Evolutionary conservation across 2,329 filamentous ascomycete genomes (phyloP).

Genomic region (Cadophora gregata): DNA sequence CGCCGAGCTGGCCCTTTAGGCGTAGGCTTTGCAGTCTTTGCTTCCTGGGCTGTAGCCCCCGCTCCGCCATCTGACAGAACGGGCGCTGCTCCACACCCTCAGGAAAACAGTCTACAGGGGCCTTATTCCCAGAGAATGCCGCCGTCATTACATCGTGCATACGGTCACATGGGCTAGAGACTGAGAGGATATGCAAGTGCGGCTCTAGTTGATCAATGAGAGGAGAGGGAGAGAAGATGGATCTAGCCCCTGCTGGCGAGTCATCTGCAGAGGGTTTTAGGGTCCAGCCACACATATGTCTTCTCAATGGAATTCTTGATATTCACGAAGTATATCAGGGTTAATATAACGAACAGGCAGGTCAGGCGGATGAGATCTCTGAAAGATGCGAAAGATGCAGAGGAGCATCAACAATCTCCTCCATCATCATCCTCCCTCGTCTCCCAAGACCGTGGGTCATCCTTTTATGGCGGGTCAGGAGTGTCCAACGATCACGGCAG

Average conservation of each 20-base stretch:
- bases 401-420: neutral
- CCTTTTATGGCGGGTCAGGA: neutral
- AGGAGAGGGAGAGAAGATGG: neutral
- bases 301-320: neutral
- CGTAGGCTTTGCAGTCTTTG: conserved; percentile 4
- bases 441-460: conserved; percentile 12
- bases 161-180: conserved; percentile 27
- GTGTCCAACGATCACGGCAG: neutral
- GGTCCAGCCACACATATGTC: neutral
- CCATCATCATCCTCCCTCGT: neutral
- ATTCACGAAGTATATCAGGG: neutral
- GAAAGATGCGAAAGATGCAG: neutral
- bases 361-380: neutral
- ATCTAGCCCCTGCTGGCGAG: conserved; percentile 2
- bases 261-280: neutral
- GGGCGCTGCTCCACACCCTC: conserved; percentile 23
- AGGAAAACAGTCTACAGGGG: conserved; percentile 8
- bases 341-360: neutral
- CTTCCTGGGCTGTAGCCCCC: conserved; percentile 5
- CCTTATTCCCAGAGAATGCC: conserved; percentile 19
- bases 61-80: conserved; percentile 11
- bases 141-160: conserved; percentile 20
- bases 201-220: conserved; percentile 24
- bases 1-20: conserved; percentile 24
- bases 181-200: conserved; percentile 22